Evolutionary conservation across 352 stramenopile species (phyloP).

Genomic region (Phytophthora quininea): DNA sequence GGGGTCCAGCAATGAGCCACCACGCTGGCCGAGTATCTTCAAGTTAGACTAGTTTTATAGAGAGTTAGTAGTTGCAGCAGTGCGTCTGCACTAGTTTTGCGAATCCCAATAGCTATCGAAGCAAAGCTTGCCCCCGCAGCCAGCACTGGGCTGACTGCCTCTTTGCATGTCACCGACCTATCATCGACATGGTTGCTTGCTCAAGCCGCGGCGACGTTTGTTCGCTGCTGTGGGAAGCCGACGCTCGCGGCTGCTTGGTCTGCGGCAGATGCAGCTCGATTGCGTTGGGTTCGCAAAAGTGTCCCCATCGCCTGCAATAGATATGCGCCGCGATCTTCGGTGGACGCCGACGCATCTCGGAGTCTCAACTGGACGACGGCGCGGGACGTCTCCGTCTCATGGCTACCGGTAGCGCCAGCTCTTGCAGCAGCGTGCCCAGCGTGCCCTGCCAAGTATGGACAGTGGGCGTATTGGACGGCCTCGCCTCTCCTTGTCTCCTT

Average conservation of each 20-base stretch:
- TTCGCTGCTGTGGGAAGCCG: background rate
- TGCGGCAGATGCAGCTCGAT: background rate
- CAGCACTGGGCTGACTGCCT: background rate
- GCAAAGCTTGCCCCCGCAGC: background rate
- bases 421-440: too few species aligned
- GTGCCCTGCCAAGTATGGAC: background rate
- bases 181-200: background rate
- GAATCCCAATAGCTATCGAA: background rate
- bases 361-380: background rate
- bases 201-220: too few species aligned
- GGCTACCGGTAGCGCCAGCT: too few species aligned
- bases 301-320: background rate
- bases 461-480: too few species aligned
- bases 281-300: background rate
- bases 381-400: background rate
- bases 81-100: background rate
- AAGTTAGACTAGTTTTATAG: constrained; percentile 39
- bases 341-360: background rate
- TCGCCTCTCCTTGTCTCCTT: too few species aligned
- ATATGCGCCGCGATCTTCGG: background rate
- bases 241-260: background rate
- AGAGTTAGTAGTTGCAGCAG: background rate
- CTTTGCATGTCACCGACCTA: too few species aligned
- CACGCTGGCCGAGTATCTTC: constrained; percentile 19
- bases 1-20: constrained; percentile 5